Conservation (phyloP, 176 grass and related monocot species). For the Stipa capillata region DNA sequence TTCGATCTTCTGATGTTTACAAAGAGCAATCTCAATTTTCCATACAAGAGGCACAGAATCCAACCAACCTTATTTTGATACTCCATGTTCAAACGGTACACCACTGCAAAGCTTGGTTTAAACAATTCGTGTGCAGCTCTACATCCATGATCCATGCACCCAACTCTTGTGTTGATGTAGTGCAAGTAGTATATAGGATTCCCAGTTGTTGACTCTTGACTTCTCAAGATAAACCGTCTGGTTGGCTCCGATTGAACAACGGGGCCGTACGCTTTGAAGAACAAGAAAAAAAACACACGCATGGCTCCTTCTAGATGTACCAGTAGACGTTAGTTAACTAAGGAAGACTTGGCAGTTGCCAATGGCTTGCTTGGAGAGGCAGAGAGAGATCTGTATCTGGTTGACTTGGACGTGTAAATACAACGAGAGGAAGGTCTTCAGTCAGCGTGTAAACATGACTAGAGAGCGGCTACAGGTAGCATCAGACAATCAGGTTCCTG, state of each 20-base stretch:
- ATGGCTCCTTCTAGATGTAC: background rate
- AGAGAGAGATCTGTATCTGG: background rate
- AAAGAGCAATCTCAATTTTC: too few relatives aligned
- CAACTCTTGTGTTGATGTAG: background rate
- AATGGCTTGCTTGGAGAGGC: background rate
- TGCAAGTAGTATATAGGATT: background rate
- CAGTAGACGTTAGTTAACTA: too few relatives aligned
- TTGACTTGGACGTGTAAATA: background rate
- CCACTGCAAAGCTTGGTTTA: background rate
- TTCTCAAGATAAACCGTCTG: background rate
- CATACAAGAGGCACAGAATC: too few relatives aligned
- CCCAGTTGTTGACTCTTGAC: too few relatives aligned
- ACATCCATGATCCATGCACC: background rate
- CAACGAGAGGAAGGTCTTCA: background rate
- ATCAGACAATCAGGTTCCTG: too few relatives aligned
- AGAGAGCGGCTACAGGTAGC: too few relatives aligned
- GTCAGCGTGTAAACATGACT: background rate
- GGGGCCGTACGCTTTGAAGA: background rate
- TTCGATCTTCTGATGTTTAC: too few relatives aligned
- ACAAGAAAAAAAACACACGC: background rate
- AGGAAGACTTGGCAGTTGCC: background rate
- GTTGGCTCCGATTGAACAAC: constrained; percentile 1
- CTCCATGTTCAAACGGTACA: too few relatives aligned
- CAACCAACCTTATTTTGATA: too few relatives aligned
- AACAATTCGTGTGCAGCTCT: background rate